Conservation (phyloP, 2,329 filamentous ascomycete species). For the Botrytis elliptica region DNA sequence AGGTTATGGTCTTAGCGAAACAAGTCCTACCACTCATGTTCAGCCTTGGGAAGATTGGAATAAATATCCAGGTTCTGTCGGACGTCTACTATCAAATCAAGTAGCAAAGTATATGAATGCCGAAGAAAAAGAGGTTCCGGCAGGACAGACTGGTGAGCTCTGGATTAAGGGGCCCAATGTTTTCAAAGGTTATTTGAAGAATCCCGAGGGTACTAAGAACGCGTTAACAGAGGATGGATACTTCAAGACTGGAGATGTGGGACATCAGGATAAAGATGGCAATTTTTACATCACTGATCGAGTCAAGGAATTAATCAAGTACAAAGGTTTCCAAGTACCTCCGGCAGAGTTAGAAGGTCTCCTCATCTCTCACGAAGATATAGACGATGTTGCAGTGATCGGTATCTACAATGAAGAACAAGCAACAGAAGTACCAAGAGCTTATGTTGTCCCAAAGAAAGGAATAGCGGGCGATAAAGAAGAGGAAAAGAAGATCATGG, state of each 20-base stretch:
- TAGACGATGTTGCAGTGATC: slow-evolving; percentile 61
- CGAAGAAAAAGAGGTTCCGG: slow-evolving; percentile 58
- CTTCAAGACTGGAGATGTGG: slow-evolving; percentile 80
- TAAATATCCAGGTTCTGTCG: slow-evolving; percentile 73
- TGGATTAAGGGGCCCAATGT: slow-evolving; percentile 65
- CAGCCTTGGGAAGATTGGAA: slow-evolving; percentile 76
- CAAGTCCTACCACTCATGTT: slow-evolving; percentile 73
- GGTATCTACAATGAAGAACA: slow-evolving; percentile 59
- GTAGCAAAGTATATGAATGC: slow-evolving; percentile 76
- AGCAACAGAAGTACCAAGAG: slow-evolving; percentile 67
- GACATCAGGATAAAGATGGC: slow-evolving; percentile 69
- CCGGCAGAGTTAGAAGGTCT: slow-evolving; percentile 62
- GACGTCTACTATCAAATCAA: slow-evolving; percentile 74
- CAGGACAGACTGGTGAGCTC: slow-evolving; percentile 65
- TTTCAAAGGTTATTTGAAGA: slow-evolving; percentile 57
- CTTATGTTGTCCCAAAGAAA: slow-evolving; percentile 54
- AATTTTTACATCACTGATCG: slow-evolving; percentile 90
- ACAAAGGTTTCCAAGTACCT: slow-evolving; percentile 68
- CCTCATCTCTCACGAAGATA: slow-evolving; percentile 45
- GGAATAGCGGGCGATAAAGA: slow-evolving; percentile 36
- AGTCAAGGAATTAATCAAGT: slow-evolving; percentile 66
- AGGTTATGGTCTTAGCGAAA: slow-evolving; percentile 88
- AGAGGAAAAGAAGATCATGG: slow-evolving; percentile 48
- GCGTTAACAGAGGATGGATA: slow-evolving; percentile 73
- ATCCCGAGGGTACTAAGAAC: slow-evolving; percentile 64